Evolutionary conservation across 2,329 filamentous ascomycete genomes (phyloP), one percentile per base, ranked within the genome.

Genomic region (Stachybotrys elegans): DNA sequence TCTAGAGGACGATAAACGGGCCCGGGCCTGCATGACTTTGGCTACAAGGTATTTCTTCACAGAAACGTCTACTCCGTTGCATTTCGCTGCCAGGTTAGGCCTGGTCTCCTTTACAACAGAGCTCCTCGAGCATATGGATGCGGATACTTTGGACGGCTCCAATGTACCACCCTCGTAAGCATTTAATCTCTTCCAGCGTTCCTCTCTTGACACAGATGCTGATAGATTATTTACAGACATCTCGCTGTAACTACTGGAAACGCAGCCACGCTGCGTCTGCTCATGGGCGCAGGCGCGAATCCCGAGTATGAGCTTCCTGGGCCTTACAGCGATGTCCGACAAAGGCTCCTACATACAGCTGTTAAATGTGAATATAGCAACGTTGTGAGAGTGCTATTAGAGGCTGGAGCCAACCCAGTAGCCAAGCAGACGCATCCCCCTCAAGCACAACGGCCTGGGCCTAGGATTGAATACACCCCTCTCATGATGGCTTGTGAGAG

Each of bases 331-430:
- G 4, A 14, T 6, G 3, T 43, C 16, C 66, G 67, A 1, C 35
- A 52, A 1, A 63, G 49, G n/a, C 61, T 68, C 6, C 45, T 71
- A 2, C 62, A 70, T 42, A 6, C 47, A 20, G 66, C 67, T 6
- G 63, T 64, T 3, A 46, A 6, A 4, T 53, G 48, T 8, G 66
- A 66, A 29, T 56, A 62, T 43, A 41, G 47, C 4, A 48, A 48
- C 6, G 58, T 57, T 22, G 53, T 65, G 4, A 47, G 43, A 14
- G 43, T 54, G 2, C 49, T 71, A 4, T 46, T 71, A 5, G 47
- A 57, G 7, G 62, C 64, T 19, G 68, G 67, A 11, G 61, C 65
- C 1, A 47, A 63, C 29, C 60, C 65, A 0, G 40, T 64, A 5
- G 59, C 59, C 0, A 12, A 42, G 4, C 65, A 61, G 43, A 54